A percentile compares a stretch with the other conserved stretches of the same genome.
These are phyloP conservation scores for Fusarium sp. DNA, from an alignment of 2,329 filamentous ascomycete genomes.

Conservation along the genomic window DNA sequence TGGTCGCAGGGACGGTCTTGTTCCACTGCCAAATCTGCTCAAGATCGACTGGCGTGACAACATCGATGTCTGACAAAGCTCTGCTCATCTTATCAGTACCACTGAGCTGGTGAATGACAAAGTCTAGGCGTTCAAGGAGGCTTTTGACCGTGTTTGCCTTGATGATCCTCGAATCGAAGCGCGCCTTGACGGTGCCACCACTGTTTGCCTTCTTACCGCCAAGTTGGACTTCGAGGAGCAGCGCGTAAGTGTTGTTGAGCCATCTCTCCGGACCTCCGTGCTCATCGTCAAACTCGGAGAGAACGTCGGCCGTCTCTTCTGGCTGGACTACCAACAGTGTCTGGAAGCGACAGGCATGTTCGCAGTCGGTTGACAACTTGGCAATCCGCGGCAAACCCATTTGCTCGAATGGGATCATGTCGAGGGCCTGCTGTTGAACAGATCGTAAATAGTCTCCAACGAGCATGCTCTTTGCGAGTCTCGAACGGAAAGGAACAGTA, in stretches of 20 bases:
- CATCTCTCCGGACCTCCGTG: not conserved
- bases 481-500: slow-evolving; percentile 42
- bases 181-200: not conserved
- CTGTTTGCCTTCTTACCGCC: not conserved
- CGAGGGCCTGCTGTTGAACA: slow-evolving; percentile 23
- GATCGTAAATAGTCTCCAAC: slow-evolving; percentile 56
- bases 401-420: slow-evolving; percentile 35
- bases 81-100: not conserved
- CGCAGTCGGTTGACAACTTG: slow-evolving; percentile 2
- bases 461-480: slow-evolving; percentile 41
- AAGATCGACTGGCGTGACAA: not conserved
- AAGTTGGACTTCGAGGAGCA: slow-evolving; percentile 9
- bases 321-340: slow-evolving; percentile 17
- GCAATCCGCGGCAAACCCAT: slow-evolving; percentile 35
- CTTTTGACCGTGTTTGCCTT: not conserved
- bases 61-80: not conserved
- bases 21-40: slow-evolving; percentile 36
- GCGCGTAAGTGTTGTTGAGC: not conserved
- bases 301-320: not conserved
- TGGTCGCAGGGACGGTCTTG: slow-evolving; percentile 5
- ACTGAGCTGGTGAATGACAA: not conserved
- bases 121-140: not conserved
- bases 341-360: slow-evolving; percentile 14
- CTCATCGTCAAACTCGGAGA: not conserved
- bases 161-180: not conserved